Conservation (phyloP, 1,139 yeast species). For the Hansenula sp. region DNA sequence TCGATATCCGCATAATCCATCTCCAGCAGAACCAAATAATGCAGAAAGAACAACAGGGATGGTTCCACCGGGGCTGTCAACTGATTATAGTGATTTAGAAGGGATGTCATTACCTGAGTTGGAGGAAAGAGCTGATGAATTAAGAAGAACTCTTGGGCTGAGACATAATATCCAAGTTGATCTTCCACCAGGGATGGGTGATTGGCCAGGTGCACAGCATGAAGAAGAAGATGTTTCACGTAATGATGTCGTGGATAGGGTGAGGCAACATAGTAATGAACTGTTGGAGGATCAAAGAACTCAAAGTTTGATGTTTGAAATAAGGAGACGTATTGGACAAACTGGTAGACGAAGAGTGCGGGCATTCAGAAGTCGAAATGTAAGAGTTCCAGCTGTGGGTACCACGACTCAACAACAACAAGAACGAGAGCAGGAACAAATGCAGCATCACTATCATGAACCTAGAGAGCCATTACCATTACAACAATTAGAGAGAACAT, state of each 20-base stretch:
- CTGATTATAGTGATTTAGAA: background rate
- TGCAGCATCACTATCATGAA: too few species aligned
- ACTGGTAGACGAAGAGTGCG: background rate
- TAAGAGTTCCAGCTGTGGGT: too few species aligned
- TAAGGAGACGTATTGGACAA: background rate
- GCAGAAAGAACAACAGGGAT: background rate
- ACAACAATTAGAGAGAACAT: too few species aligned
- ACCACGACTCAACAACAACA: too few species aligned
- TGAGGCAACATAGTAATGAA: background rate
- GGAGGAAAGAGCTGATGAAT: slow-evolving; percentile 5
- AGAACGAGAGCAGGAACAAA: too few species aligned
- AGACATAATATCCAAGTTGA: slow-evolving; percentile 4
- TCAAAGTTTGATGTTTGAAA: slow-evolving; percentile 2
- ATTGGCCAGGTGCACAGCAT: background rate
- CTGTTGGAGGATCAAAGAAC: background rate
- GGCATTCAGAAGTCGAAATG: too few species aligned
- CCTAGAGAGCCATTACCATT: too few species aligned
- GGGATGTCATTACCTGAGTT: slow-evolving; percentile 1
- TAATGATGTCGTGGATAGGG: too few species aligned
- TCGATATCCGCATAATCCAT: too few species aligned
- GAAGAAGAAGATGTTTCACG: background rate
- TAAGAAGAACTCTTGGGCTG: slow-evolving; percentile 5
- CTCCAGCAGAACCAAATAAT: background rate
- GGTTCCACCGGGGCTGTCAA: background rate
- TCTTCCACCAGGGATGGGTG: background rate